Evolutionary conservation across 345 rosid genomes (phyloP).

Genomic region (Ailanthus altissimus): DNA sequence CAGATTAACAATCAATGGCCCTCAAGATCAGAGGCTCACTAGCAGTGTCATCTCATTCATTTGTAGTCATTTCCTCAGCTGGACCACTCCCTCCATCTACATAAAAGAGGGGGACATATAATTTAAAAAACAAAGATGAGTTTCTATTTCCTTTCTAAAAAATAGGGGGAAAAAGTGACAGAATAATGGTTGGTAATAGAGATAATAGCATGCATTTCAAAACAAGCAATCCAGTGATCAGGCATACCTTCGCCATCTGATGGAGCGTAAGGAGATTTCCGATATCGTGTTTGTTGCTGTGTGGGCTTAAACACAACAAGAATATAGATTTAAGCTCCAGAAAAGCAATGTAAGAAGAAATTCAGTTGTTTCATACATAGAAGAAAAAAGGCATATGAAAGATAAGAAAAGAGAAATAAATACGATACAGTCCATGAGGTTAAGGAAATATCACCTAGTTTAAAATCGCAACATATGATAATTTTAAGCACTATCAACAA

Average conservation of each 20-base stretch:
- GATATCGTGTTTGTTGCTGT: conserved; percentile 93
- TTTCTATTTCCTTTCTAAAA: background rate
- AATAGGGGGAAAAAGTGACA: background rate
- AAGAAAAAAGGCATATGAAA: background rate
- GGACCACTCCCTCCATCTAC: conserved; percentile 68
- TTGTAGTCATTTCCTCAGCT: conserved; percentile 48
- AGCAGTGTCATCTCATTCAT: conserved; percentile 39
- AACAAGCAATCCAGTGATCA: background rate
- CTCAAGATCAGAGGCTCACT: conserved; percentile 22
- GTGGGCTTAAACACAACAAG: conserved; percentile 61
- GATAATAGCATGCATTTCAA: background rate
- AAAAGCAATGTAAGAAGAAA: background rate
- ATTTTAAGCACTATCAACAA: background rate
- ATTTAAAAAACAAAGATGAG: background rate
- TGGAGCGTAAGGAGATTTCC: conserved; percentile 94
- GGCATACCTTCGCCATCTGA: conserved; percentile 73
- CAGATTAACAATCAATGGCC: conserved; percentile 33
- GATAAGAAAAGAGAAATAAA: background rate
- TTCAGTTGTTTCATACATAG: background rate
- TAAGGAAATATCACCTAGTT: background rate
- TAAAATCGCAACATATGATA: background rate
- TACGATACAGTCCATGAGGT: background rate
- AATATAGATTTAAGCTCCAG: background rate
- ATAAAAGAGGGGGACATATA: background rate
- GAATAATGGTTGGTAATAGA: background rate